Base-by-base conservation (phyloP, 257 asterid species). In the Gynochthodes officinalis region DNA sequence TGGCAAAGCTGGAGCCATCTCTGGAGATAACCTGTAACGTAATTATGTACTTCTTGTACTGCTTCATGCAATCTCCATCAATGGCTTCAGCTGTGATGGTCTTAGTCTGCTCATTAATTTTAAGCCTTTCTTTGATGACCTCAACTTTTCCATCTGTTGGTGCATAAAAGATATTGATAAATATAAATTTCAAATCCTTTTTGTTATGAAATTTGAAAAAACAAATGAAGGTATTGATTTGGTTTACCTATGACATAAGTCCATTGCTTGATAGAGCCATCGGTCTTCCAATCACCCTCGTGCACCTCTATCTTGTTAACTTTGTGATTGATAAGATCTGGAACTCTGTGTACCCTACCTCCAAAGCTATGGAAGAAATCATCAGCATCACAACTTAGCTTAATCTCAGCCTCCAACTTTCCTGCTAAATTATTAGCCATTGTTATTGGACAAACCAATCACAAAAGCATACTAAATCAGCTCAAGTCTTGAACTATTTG, bases 211-310 rank as follows among this genome's bases (percentile, higher is more conserved):
- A 37, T 37, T 37, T 37, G 40, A 37, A 37, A 5, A 37, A 37
- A 37, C 6, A 37, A 37, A 37, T 37, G 40, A 37, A 37, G 40
- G 4, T 2, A 2, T 37, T 37, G 2, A 37, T 37, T 37, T 2
- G 40, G 4, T 25, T 2, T 7, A 57, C 63, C 25, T 57, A 52
- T 19, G 2, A 19, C 21, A 52, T 19, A 52, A 52, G 58, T 52
- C 11, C 58, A 52, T 18, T 19, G 28, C 58, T 52, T 57, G 63
- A 57, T 11, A 57, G 37, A 57, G 37, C 63, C 63, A 5, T 57
- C 35, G 15, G 63, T 57, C n/a, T 57, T 57, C 63, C 63, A 57
- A 32, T 57, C 37, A 25, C 63, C 63, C 25, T 57, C 63, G 10
- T 57, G 63, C 18, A 57, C 37, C 13, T 27, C 63, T 25, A 57